phyloP scores from a whole-genome alignment of 2,329 filamentous ascomycete species.

The Arachnomyces sp. region DNA sequence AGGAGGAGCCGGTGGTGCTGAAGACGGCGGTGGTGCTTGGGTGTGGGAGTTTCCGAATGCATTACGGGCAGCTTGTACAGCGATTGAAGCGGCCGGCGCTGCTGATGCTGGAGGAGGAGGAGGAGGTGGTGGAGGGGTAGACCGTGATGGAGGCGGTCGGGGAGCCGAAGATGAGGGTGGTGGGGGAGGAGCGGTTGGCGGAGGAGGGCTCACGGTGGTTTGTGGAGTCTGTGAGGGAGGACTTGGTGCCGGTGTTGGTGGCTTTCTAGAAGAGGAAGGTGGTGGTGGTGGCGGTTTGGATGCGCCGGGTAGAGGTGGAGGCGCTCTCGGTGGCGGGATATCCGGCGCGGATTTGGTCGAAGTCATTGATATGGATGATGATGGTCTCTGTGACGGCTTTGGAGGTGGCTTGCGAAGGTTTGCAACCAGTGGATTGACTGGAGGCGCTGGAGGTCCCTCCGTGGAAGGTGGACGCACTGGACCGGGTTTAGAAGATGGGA shows the following conservation, averaged over 20 bases:
- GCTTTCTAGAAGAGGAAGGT: slow-evolving; percentile 46
- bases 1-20: slow-evolving; percentile 36
- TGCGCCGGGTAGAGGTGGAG: slow-evolving; percentile 54
- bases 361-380: slow-evolving; percentile 52
- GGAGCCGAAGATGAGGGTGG: slow-evolving; percentile 34
- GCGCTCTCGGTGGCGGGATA: slow-evolving; percentile 48
- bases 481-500: slow-evolving; percentile 45
- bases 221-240: slow-evolving; percentile 25
- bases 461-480: slow-evolving; percentile 42
- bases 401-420: slow-evolving; percentile 53
- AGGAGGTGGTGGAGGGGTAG: slow-evolving; percentile 40
- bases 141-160: slow-evolving; percentile 31
- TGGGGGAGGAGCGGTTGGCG: slow-evolving; percentile 35
- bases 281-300: slow-evolving; percentile 50
- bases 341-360: slow-evolving; percentile 44
- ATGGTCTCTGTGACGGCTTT: slow-evolving; percentile 47
- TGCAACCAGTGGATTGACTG: slow-evolving; percentile 46
- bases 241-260: slow-evolving; percentile 44
- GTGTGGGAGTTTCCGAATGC: slow-evolving; percentile 43
- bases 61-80: slow-evolving; percentile 52
- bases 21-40: slow-evolving; percentile 34
- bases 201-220: slow-evolving; percentile 36
- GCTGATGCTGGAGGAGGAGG: slow-evolving; percentile 29
- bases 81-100: slow-evolving; percentile 40
- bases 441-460: slow-evolving; percentile 41